A percentile compares a stretch with the other conserved stretches of the same genome.
These are phyloP conservation scores for Podospora conica DNA, from an alignment of 495 filamentous ascomycete species.

Conservation along the genomic window DNA sequence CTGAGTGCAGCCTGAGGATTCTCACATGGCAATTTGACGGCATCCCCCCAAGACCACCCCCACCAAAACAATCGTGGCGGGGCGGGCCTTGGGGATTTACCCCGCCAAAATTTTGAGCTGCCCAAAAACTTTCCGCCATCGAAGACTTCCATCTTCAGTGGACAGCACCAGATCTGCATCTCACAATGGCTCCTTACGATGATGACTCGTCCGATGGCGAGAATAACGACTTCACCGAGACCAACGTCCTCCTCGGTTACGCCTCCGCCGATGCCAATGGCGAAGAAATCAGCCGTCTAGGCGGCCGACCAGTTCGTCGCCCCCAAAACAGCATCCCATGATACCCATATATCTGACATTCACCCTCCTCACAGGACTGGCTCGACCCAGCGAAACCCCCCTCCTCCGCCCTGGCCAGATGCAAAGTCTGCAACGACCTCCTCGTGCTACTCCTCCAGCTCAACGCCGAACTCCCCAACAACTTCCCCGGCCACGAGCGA, in stretches of 20 bases:
- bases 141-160: not conserved
- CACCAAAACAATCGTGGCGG: conserved; percentile 17
- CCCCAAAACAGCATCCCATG: not conserved
- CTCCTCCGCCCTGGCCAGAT: conserved; percentile 74
- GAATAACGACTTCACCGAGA: conserved; percentile 70
- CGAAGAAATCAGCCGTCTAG: conserved; percentile 83
- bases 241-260: conserved; percentile 86
- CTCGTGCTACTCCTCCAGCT: conserved; percentile 86
- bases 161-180: not conserved
- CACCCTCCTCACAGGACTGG: conserved; percentile 60
- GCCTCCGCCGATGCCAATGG: conserved; percentile 74
- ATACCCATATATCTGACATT: not conserved
- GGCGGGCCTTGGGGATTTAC: conserved; percentile 27
- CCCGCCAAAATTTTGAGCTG: conserved; percentile 34
- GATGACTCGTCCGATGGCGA: conserved; percentile 76
- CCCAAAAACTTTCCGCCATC: conserved; percentile 16
- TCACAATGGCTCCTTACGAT: conserved; percentile 73
- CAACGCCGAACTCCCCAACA: conserved; percentile 81
- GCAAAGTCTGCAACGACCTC: conserved; percentile 77
- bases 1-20: not conserved
- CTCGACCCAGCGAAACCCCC: conserved; percentile 60
- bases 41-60: not conserved
- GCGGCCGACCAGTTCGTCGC: conserved; percentile 71
- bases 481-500: conserved; percentile 78
- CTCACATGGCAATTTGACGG: not conserved